Conservation (phyloP, 148 eudicot species). For the Arctostaphylos glauca region DNA sequence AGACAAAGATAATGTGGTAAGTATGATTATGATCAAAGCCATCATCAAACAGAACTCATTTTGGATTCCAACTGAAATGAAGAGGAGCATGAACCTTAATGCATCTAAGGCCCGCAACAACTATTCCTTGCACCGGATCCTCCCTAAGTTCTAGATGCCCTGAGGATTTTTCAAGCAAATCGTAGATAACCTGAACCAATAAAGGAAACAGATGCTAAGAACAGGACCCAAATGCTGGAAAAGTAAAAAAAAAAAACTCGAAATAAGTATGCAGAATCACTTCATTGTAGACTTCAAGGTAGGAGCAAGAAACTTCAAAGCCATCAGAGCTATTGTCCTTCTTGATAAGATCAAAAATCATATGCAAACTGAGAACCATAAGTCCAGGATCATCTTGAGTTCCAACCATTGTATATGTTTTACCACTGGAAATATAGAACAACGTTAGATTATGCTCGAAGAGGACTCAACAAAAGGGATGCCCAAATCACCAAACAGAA, state of each 20-base stretch:
- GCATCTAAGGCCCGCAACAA: slow-evolving; percentile 76
- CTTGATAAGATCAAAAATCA: slow-evolving; percentile 63
- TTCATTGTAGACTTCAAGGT: slow-evolving; percentile 92
- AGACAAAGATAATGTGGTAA: not conserved
- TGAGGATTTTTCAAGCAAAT: slow-evolving; percentile 84
- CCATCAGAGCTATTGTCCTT: slow-evolving; percentile 48
- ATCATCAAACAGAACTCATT: not conserved
- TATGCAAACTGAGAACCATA: slow-evolving; percentile 83
- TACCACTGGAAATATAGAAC: slow-evolving; percentile 57
- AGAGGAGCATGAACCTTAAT: slow-evolving; percentile 51
- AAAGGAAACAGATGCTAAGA: slow-evolving; percentile 19
- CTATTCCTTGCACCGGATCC: slow-evolving; percentile 77
- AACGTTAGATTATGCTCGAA: slow-evolving; percentile 13
- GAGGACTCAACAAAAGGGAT: slow-evolving; percentile 3
- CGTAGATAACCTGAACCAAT: slow-evolving; percentile 71
- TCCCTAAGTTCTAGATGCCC: slow-evolving; percentile 89
- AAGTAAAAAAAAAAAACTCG: slow-evolving; percentile 11
- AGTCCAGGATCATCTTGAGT: slow-evolving; percentile 76
- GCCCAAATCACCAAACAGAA: not conserved
- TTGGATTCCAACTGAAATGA: not conserved
- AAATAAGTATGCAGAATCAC: slow-evolving; percentile 30
- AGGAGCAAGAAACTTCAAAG: slow-evolving; percentile 77
- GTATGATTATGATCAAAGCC: not conserved
- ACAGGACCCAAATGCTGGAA: not conserved
- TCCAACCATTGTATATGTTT: slow-evolving; percentile 86